Evolutionary conservation across 2,329 filamentous ascomycete genomes (phyloP), one percentile per base, ranked within the genome.

Genomic region (Pleurostoma richardsiae): DNA sequence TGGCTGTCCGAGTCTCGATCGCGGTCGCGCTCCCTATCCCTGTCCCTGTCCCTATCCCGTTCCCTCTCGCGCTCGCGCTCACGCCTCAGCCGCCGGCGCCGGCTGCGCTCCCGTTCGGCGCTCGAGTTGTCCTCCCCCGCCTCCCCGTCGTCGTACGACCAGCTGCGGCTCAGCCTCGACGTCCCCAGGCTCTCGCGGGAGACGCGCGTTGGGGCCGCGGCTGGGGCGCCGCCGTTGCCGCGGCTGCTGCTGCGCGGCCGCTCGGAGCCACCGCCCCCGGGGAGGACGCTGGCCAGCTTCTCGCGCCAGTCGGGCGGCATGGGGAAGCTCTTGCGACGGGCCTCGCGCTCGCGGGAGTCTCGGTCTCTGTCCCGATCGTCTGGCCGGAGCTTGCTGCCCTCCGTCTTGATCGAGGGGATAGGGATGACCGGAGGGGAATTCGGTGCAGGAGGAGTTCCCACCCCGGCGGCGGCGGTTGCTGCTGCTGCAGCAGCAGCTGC

Each of bases 211-310:
- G 46, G 45, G 7, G 38, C 43, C 7, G 46, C 45, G 7, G 38
- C 43, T 5, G 43, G 40, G 30, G 39, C 51, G 6, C 33, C 47
- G 41, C 46, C 51, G 29, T 50, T 56, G 39, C 51, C 57, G 38
- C 44, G 54, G 30, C 60, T 60, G 27, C 61, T 59, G 43, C 62
- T 66, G 26, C 71, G 63, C 4, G 66, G 62, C 19, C 67, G 55
- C 31, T 72, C 67, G 3, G 57, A 49, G 1, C 55, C 55, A 2
- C 64, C 55, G 3, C 64, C 61, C 36, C 63, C 65, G 1, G 71
- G 69, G 2, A 77, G 54, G 4, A 76, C 67, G 5, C 60, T 68
- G 3, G 69, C 62, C 7, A 77, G 58, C 28, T 70, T 75, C 31
- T 76, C 69, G 38, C 67, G 64, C 39, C 74, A 42, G 10, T 69